Base-by-base conservation (phyloP, 2,329 filamentous ascomycete genomes). In the Trichoderma sp. region DNA sequence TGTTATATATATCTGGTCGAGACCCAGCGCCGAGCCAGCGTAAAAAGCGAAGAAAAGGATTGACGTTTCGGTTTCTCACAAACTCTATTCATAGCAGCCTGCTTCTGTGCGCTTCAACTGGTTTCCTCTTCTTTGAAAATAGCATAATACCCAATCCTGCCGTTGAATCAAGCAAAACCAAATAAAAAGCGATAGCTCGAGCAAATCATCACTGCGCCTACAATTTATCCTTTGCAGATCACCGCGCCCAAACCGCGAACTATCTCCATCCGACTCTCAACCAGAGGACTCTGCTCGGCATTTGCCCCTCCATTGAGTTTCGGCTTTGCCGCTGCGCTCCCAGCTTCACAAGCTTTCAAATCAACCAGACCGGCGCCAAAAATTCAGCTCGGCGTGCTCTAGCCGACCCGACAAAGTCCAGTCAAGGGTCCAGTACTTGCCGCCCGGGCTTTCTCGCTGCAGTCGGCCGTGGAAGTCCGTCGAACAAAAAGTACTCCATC, bases 391-490 rank as follows among this genome's bases (percentile, higher is more conserved):
- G 59, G 59, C 58, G 58, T 40, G 47, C 47, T 49, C 10, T 24
- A 21, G 40, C 58, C 58, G 58, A 40, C 58, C 58, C 37, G 58
- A 61, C 33, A 35, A 40, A 61, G 40, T 61, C 27, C 58, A 61
- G 58, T 47, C 19, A 11, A 61, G 58, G 58, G 27, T 35, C 33
- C 33, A 35, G 33, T 49, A 61, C 37, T 43, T 43, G 40, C 40
- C 40, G 40, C 40, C 31, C 58, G 58, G 58, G 40, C 13, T 49
- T 31, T 49, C 24, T 31, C 37, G 58, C 58, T 31, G 19, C 58
- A 35, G 37, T 61, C 13, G 37, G 58, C 58, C 58, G 58, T 61
- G 58, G 58, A 61, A 61, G 37, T 61, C 58, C 58, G 47, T 61
- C 58, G 58, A 61, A 61, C 58, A 61, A 61, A 61, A 61, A 27